Percentiles rank a stretch among this genome's conserved stretches.
Evolutionary conservation across 1,284 basidiomycete genomes (phyloP).

Genomic region (Ganoderma sp.): DNA sequence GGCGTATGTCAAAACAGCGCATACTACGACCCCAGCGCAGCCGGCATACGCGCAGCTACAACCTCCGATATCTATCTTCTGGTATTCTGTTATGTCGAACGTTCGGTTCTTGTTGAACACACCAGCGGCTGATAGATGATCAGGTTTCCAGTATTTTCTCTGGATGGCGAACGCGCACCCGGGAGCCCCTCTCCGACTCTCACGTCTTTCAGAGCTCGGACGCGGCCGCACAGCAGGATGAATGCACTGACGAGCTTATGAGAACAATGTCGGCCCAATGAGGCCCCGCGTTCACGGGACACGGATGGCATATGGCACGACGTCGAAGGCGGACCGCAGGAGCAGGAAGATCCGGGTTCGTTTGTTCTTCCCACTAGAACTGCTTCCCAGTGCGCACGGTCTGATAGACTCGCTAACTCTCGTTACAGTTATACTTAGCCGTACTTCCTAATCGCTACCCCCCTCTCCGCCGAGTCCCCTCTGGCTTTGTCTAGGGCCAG

Average conservation of each 20-base stretch:
- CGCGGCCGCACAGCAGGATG: conserved; percentile 5
- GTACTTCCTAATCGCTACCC: conserved; percentile 2
- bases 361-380: conserved; percentile 1
- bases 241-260: not conserved
- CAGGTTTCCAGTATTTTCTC: conserved; percentile 18
- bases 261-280: conserved; percentile 9
- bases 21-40: conserved; percentile 11
- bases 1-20: conserved; percentile 20
- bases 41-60: conserved; percentile 10
- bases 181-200: conserved; percentile 12
- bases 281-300: conserved; percentile 6
- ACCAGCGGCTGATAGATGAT: conserved; percentile 11
- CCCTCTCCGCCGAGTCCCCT: not conserved
- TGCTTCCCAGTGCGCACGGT: conserved; percentile 3
- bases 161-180: conserved; percentile 18
- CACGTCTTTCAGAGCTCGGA: conserved; percentile 10
- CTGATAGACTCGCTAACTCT: conserved; percentile 31
- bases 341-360: conserved; percentile 1
- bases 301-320: conserved; percentile 5
- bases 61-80: conserved; percentile 22
- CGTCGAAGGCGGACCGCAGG: conserved; percentile 11
- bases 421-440: conserved; percentile 18
- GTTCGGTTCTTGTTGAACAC: conserved; percentile 22
- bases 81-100: conserved; percentile 23
- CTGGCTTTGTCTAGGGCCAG: not conserved